A percentile compares a stretch with the other conserved stretches of the same genome.
These are phyloP conservation scores for Cladosporium cucumerinum DNA, from an alignment of 2,329 filamentous ascomycete genomes.

Conservation along the genomic window DNA sequence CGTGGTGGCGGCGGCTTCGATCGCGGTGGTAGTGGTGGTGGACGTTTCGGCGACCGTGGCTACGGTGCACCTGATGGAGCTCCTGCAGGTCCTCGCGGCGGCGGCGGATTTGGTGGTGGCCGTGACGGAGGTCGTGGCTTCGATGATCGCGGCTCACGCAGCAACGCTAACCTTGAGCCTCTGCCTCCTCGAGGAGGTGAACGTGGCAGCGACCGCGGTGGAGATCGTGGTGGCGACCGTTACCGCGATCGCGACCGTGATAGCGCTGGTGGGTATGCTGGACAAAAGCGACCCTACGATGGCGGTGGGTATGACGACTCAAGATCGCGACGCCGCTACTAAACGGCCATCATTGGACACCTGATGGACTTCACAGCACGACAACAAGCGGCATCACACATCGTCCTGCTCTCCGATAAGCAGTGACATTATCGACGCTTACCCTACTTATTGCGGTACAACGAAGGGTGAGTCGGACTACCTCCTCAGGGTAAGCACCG, in stretches of 20 bases:
- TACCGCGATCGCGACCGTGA: constrained; percentile 44
- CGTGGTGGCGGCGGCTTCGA: constrained; percentile 34
- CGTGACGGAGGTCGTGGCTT: constrained; percentile 31
- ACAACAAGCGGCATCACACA: neutral
- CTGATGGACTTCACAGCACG: constrained; percentile 11
- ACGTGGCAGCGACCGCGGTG: constrained; percentile 47
- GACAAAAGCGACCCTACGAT: constrained; percentile 44
- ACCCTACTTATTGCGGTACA: neutral
- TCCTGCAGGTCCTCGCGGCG: constrained; percentile 47
- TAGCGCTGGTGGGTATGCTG: constrained; percentile 15
- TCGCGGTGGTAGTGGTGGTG: constrained; percentile 28
- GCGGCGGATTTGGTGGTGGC: constrained; percentile 33
- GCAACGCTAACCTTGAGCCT: constrained; percentile 78
- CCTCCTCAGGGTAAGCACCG: constrained; percentile 37
- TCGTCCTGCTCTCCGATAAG: neutral
- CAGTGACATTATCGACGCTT: neutral
- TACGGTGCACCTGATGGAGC: constrained; percentile 42
- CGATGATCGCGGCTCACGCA: constrained; percentile 48
- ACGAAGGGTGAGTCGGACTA: constrained; percentile 38
- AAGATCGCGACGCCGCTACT: constrained; percentile 60
- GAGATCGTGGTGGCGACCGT: constrained; percentile 37
- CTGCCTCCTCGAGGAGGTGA: constrained; percentile 65
- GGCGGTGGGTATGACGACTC: constrained; percentile 74
- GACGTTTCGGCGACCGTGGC: constrained; percentile 42
- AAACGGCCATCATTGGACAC: constrained; percentile 12